Evolutionary conservation across 169 alveolate genomes (phyloP), one percentile per base, ranked within the genome.

Genomic region (Eimeria necatrix): DNA sequence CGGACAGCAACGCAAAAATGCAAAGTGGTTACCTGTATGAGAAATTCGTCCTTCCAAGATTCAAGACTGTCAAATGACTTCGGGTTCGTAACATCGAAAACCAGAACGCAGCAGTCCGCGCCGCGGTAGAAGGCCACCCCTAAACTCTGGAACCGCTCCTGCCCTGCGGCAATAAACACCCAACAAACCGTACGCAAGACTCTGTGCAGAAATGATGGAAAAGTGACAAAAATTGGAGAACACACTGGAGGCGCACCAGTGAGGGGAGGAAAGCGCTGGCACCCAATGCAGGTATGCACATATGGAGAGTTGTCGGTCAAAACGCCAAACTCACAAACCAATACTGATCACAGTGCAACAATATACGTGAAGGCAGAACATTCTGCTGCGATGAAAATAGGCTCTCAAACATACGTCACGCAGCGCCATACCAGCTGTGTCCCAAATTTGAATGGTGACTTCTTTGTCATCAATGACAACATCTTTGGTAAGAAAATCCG

Each of bases 51-150:
- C 93, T 98, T 98, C 99, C 99, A 99, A 84, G 99, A 97, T 89
- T 98, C 99, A 46, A 99, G 92, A 61, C 98, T 97, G 88, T 99
- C 99, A 96, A 98, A 98, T 24, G 99, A 97, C 96, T 98, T 98
- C 26, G 97, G 95, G 94, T 97, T 97, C n/a, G 99, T 98, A 24
- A 97, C 95, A 95, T 99, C 99, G 96, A 98, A 99, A 61, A 99
- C 99, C 85, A 99, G 96, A 83, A 98, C 99, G 96, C 99, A 99
- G 96, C 99, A 98, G 95, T 99, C 99, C 20, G 99, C 99, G 48
- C 99, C 99, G 78, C 99, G 96, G 96, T 99, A 99, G 96, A 99
- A 99, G 52, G 99, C 99, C 60, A 98, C 99, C 20, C 99, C 97
- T 56, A 99, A 96, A 74, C 99, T 97, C 96, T 99, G 99, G 97